These are phyloP conservation scores for Aspergillus amoenus DNA, from an alignment of 2,329 filamentous ascomycete genomes.

Conservation along the genomic window DNA sequence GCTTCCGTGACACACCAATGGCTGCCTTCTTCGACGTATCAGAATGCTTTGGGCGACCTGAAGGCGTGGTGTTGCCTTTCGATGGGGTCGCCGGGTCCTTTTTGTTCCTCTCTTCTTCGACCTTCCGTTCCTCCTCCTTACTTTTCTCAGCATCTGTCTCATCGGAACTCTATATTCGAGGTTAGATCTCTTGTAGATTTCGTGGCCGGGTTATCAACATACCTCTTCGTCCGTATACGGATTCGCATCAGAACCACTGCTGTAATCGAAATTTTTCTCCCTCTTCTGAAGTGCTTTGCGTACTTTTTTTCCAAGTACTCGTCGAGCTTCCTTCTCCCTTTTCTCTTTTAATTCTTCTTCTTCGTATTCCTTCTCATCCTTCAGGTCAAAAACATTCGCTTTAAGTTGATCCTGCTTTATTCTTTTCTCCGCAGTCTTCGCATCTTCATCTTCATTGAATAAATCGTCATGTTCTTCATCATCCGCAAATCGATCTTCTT, in stretches of 20 bases:
- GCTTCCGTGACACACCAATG: conserved; percentile 66
- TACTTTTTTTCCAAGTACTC: conserved; percentile 71
- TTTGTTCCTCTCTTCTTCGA: conserved; percentile 55
- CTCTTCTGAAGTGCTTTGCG: conserved; percentile 80
- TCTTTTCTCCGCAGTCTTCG: conserved; percentile 68
- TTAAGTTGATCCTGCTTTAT: conserved; percentile 80
- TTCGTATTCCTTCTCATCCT: conserved; percentile 69
- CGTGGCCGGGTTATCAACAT: conserved; percentile 17
- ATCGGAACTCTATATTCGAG: conserved; percentile 51
- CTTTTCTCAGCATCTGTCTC: conserved; percentile 65
- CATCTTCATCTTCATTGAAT: conserved; percentile 81
- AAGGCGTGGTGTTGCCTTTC: conserved; percentile 70
- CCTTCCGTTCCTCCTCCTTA: conserved; percentile 61
- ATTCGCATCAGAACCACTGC: conserved; percentile 64
- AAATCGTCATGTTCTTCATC: conserved; percentile 77
- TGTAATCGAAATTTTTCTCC: conserved; percentile 85
- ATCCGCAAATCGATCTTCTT: conserved; percentile 76
- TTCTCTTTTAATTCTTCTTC: conserved; percentile 65
- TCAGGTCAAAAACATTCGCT: conserved; percentile 79
- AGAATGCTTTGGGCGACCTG: conserved; percentile 55
- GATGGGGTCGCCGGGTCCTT: conserved; percentile 59
- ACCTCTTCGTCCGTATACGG: conserved; percentile 57
- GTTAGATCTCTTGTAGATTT: conserved; percentile 15
- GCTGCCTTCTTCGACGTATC: conserved; percentile 54
- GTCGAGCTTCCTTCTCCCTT: conserved; percentile 65